A percentile compares a stretch with the other conserved stretches of the same genome.
phyloP scores from a whole-genome alignment of 768 basidiomycete species.

The Arthromyces matolae region DNA sequence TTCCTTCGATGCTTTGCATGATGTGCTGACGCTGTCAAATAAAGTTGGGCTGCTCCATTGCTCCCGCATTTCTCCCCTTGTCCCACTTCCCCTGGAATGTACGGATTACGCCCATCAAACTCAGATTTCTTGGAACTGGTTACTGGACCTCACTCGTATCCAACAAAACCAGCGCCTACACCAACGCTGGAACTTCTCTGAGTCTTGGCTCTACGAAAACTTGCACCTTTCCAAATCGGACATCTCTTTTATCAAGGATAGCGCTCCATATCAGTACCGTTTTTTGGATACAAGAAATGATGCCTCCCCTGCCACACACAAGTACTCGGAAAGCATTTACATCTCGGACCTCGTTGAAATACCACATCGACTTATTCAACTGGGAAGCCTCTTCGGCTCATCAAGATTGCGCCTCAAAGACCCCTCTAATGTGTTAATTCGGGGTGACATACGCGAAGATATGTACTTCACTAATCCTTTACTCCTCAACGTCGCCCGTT shows the following conservation, averaged over 20 bases:
- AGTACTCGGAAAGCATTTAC: slow-evolving; percentile 41
- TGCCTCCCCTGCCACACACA: slow-evolving; percentile 25
- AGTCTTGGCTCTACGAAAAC: slow-evolving; percentile 41
- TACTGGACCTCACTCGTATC: slow-evolving; percentile 51
- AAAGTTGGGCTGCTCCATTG: slow-evolving; percentile 56
- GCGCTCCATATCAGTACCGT: slow-evolving; percentile 57
- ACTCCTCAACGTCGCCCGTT: slow-evolving; percentile 39
- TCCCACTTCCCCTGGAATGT: slow-evolving; percentile 52
- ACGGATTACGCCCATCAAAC: slow-evolving; percentile 58
- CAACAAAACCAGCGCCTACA: slow-evolving; percentile 38
- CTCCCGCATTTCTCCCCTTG: slow-evolving; percentile 27
- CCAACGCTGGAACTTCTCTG: slow-evolving; percentile 47
- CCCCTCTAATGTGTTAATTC: slow-evolving; percentile 36
- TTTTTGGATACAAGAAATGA: slow-evolving; percentile 46
- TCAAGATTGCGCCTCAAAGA: slow-evolving; percentile 55
- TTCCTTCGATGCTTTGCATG: slow-evolving; percentile 46
- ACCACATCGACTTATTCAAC: slow-evolving; percentile 52
- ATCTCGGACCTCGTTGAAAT: slow-evolving; percentile 39
- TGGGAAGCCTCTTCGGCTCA: slow-evolving; percentile 78
- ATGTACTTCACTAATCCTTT: slow-evolving; percentile 57
- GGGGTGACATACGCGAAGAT: slow-evolving; percentile 42
- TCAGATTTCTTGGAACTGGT: slow-evolving; percentile 64
- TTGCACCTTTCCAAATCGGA: slow-evolving; percentile 38
- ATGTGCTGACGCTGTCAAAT: slow-evolving; percentile 41
- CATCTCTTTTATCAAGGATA: slow-evolving; percentile 48